Evolutionary conservation across 2,329 filamentous ascomycete genomes (phyloP), one percentile per base, ranked within the genome.

Genomic region (Domatiomyces catenatus): DNA sequence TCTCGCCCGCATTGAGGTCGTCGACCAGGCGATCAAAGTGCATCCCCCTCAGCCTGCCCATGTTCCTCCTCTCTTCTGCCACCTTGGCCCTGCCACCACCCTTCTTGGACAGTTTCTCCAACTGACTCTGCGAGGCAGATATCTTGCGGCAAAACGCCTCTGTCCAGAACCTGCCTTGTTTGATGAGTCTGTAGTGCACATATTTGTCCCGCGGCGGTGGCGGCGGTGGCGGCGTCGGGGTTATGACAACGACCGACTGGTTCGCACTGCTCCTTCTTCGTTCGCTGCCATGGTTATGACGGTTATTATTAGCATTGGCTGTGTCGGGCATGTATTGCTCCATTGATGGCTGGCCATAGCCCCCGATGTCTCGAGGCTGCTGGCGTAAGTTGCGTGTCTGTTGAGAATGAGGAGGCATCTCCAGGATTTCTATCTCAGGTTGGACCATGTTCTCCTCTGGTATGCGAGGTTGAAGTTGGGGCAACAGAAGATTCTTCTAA

Each of bases 161-260:
- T 43, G 48, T 52, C 55, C 55, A 57, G 24, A 54, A 52, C 8
- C 52, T 50, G 47, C 55, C 53, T 15, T 50, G 43, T 44, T 55
- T 57, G 18, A 32, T 49, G 44, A 57, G 42, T 4, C 53, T 49
- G 32, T 54, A 57, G 44, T 54, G 52, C 8, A 57, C 22, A 49
- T 55, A 57, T 20, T 57, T 52, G 46, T 52, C 43, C 6, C 48
- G 43, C 24, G 28, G 28, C 28, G n/a, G n/a, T 32, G 8, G 28
- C 28, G n/a, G n/a, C n/a, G n/a, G n/a, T n/a, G n/a, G n/a, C 22
- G 22, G 22, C 6, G 22, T 24, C 22, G 22, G 6, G 3, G 22
- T 3, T 24, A 24, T 39, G 32, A 39, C 32, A 39, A 39, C 32
- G 32, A 39, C 5, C 8, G 32, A 39, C 32, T 39, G 32, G 15